phyloP scores from a whole-genome alignment of 169 alveolate genomes.

The Prorocentrum cordatum region DNA sequence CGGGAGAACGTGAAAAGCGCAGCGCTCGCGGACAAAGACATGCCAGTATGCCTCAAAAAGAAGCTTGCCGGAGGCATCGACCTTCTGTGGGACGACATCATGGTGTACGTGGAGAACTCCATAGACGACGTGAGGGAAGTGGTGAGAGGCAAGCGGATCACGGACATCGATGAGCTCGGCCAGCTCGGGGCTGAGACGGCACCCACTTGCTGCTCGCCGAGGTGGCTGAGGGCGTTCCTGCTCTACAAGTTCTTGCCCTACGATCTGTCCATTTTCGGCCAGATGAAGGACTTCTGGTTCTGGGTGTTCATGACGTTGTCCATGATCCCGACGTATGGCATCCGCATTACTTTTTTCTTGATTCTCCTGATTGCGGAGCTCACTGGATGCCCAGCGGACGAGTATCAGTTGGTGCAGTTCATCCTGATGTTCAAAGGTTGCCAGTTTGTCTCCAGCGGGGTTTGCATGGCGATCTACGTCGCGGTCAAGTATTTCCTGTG shows the following conservation, averaged over 20 bases:
- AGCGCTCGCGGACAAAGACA: no score
- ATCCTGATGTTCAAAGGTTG: slow-evolving; percentile 21
- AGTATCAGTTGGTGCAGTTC: slow-evolving; percentile 16
- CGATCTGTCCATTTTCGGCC: slow-evolving; percentile 32
- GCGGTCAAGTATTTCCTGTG: slow-evolving; percentile 48
- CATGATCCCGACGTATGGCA: slow-evolving; percentile 33
- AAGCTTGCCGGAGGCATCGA: no score
- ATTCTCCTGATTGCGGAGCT: background rate
- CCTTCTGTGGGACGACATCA: no score
- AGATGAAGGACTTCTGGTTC: slow-evolving; percentile 6
- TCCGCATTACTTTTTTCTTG: slow-evolving; percentile 11
- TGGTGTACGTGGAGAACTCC: no score
- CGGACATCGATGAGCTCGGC: no score
- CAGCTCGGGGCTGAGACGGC: no score
- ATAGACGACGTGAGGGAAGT: no score
- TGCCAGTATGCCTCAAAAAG: no score
- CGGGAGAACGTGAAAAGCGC: no score
- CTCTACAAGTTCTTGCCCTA: slow-evolving; percentile 19
- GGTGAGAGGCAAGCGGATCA: no score
- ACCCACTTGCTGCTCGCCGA: no score
- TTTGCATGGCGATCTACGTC: slow-evolving; percentile 31
- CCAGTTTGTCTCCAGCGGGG: slow-evolving; percentile 41
- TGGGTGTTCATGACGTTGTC: background rate
- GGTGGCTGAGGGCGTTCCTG: slow-evolving; percentile 4
- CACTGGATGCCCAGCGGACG: slow-evolving; percentile 29